Base-by-base conservation (phyloP, 352 stramenopile species). In the Phytopythium aichiense region DNA sequence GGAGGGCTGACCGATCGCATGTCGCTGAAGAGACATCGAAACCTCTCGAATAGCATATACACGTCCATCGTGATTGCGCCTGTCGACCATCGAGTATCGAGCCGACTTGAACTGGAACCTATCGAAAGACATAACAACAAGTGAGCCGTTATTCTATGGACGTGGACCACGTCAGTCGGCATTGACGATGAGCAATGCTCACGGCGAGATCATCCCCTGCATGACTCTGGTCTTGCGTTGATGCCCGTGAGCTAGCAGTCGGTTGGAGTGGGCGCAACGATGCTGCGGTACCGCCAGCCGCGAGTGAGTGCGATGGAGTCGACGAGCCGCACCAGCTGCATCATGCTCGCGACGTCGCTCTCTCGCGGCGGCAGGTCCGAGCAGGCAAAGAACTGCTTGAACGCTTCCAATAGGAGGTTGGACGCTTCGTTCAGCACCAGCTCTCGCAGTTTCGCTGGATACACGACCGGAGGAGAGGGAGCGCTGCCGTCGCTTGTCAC, bases 361-460 rank as follows among this genome's bases (percentile, higher is more conserved):
- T 63, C 53, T 48, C 73, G 58, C 16, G 65, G 73, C 23, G 66
- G 60, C 31, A 76, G 69, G 12, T 55, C 40, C 0, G 55, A 69
- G 56, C 77, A 71, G 30, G 70, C 69, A 58, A 86, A 86, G 16
- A 74, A 61, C 30, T 56, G 72, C 46, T 84, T 83, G 58, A 90
- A 88, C 15, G 75, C 67, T 25, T 65, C 73, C 16, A 90, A 58
- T 4, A 88, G 65, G 20, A 79, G 50, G 52, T 74, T 86, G 31
- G 79, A 91, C n/a, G 79, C 66, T 38, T 87, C 71, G 31, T 71
- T 77, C 45, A 88, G 49, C 5, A 88, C 57, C 31, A 76, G 64
- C 38, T 88, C 76, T 37, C 74, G 57, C 8, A 84, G 38, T 2
- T 68, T 67, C 7, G 71, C 72, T 11, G 60, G 60, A 45, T 80